Percentiles rank a stretch among this genome's conserved stretches.
Conservation (phyloP, 768 basidiomycete genomes). For the Tylopilus subfusipes region DNA sequence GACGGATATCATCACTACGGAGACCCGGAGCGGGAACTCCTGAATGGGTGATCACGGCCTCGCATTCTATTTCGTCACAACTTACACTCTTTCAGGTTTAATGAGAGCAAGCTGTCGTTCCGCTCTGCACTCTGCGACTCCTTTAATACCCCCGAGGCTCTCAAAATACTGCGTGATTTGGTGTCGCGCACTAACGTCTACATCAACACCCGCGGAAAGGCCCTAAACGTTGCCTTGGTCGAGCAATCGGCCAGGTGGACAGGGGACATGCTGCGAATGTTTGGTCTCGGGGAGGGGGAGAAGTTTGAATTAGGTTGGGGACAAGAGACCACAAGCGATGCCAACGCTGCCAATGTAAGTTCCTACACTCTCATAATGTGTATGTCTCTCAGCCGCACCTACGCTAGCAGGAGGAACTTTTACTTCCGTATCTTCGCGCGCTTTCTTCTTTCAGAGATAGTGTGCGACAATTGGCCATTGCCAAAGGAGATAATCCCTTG, state of each 20-base stretch:
- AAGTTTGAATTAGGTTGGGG: slow-evolving; percentile 83
- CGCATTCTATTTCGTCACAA: slow-evolving; percentile 1
- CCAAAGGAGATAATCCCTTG: slow-evolving; percentile 57
- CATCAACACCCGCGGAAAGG: slow-evolving; percentile 62
- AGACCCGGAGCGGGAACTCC: slow-evolving; percentile 64
- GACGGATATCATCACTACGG: slow-evolving; percentile 68
- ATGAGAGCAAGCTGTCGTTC: slow-evolving; percentile 73
- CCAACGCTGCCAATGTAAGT: slow-evolving; percentile 42
- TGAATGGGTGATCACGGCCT: slow-evolving; percentile 47
- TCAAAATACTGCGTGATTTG: slow-evolving; percentile 73
- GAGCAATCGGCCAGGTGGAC: slow-evolving; percentile 66
- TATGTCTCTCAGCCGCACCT: not conserved
- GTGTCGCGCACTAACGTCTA: slow-evolving; percentile 87
- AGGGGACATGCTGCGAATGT: slow-evolving; percentile 70
- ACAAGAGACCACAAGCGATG: slow-evolving; percentile 45
- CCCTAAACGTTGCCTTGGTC: slow-evolving; percentile 59
- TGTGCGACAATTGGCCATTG: slow-evolving; percentile 78
- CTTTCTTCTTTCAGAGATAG: slow-evolving; percentile 91
- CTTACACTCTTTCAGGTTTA: slow-evolving; percentile 48
- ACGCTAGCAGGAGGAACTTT: slow-evolving; percentile 69
- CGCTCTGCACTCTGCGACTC: slow-evolving; percentile 90
- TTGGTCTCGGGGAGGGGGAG: slow-evolving; percentile 74
- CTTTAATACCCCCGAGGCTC: slow-evolving; percentile 88
- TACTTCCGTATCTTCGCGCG: slow-evolving; percentile 85
- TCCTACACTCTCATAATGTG: slow-evolving; percentile 15